Evolutionary conservation across 345 rosid species (phyloP), one percentile per base, ranked within the genome.

Genomic region (Brassica incana): DNA sequence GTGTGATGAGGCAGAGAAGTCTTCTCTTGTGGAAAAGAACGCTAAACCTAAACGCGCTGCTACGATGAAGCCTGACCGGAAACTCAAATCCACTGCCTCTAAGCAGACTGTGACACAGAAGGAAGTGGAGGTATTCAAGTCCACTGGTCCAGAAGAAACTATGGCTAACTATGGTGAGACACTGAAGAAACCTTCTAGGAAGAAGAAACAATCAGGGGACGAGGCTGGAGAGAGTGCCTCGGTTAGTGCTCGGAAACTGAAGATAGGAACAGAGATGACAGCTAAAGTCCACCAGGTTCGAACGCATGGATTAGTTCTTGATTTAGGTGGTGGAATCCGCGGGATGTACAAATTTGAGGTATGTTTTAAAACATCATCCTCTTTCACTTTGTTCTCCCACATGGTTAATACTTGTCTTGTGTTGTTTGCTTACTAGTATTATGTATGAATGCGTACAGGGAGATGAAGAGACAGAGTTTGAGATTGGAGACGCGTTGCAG

Each of bases 291-390:
- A 76, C 77, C 88, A 91, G 85, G 78, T 91, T 74, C 93, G 95
- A 38, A 54, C 87, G 0, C 92, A 38, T 65, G 99, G 99, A 70
- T 84, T 95, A 61, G 96, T 91, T 81, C 97, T 91, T 84, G 97
- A 95, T 78, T 81, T 95, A 91, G 98, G 97, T 71, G 88, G 91
- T 85, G 96, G 87, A 78, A 80, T 93, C 76, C 98, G 88, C 60
- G 99, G 96, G 71, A 92, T 93, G 98, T 89, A 90, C 78, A 87
- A 83, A 70, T 95, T 91, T 75, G 84, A 90, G 93, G 99, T 93
- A 85, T 67, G 58, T 71, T 76, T 63, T 6, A 70, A 50, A 14
- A 23, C 5, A 30, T 15, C 7, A 30, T 15, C 64, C 36, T 36
- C 40, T 15, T 65, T 71, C 23, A 20, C 23, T 20, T 20, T 20